These are phyloP conservation scores for Citrus cavaleriei DNA, from an alignment of 345 rosid genomes.

Conservation along the genomic window DNA sequence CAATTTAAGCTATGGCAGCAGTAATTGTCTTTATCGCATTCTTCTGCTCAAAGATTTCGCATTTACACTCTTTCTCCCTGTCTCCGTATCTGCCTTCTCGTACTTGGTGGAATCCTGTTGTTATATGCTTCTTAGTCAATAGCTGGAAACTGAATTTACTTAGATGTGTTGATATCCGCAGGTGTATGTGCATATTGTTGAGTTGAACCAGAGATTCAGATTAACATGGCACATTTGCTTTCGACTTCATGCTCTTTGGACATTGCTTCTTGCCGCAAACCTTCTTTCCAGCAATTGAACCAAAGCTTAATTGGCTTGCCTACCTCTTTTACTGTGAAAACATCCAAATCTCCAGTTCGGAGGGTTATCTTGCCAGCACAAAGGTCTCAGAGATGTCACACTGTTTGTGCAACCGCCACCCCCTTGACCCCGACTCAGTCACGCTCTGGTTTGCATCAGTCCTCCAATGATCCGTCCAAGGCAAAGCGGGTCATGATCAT, in stretches of 20 bases:
- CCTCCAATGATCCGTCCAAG: slow-evolving; percentile 41
- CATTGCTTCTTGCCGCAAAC: slow-evolving; percentile 34
- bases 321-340: slow-evolving; percentile 25
- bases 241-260: slow-evolving; percentile 57
- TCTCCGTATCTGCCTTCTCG: no score
- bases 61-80: no score
- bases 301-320: slow-evolving; percentile 20
- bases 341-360: slow-evolving; percentile 32
- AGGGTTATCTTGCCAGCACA: slow-evolving; percentile 33
- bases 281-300: slow-evolving; percentile 24
- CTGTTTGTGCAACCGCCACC: slow-evolving; percentile 41
- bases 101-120: no score
- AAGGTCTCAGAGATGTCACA: slow-evolving; percentile 24
- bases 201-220: slow-evolving; percentile 16
- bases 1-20: no score
- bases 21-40: no score
- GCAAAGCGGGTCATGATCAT: slow-evolving; percentile 78
- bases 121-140: no score
- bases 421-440: slow-evolving; percentile 52
- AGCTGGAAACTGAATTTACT: background rate
- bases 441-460: slow-evolving; percentile 24
- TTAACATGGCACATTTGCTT: slow-evolving; percentile 60
- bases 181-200: slow-evolving; percentile 35
- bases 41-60: no score
- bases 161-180: slow-evolving; percentile 19